Evolutionary conservation across 352 stramenopile species (phyloP).

Genomic region (Globisporangium parvum): DNA sequence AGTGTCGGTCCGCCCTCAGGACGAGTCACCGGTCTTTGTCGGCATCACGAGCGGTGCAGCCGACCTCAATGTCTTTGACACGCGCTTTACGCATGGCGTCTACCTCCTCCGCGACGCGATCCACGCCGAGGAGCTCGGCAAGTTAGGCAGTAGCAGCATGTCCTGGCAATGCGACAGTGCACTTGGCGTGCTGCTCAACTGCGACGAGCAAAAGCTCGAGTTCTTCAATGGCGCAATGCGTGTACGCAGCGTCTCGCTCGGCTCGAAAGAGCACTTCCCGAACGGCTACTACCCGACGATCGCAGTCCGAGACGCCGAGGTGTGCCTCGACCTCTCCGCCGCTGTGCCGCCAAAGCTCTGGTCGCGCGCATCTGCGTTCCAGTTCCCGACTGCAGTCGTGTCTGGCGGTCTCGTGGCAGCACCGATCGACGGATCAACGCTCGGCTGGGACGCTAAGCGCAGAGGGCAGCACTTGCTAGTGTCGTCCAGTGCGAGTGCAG

Average conservation of each 20-base stretch:
- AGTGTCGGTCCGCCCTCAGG: conserved; percentile 43
- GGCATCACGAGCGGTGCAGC: conserved; percentile 42
- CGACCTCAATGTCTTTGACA: conserved; percentile 51
- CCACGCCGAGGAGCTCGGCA: conserved; percentile 12
- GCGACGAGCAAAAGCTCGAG: conserved; percentile 54
- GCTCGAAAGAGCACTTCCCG: conserved; percentile 10
- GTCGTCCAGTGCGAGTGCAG: conserved; percentile 37
- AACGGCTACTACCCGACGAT: conserved; percentile 49
- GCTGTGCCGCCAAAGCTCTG: conserved; percentile 58
- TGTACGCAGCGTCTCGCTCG: conserved; percentile 27
- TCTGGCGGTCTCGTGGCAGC: conserved; percentile 57
- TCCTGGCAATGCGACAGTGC: conserved; percentile 27
- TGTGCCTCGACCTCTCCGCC: conserved; percentile 59
- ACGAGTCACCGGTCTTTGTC: conserved; percentile 61
- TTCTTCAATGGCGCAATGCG: conserved; percentile 42
- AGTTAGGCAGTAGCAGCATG: conserved; percentile 10
- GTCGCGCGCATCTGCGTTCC: conserved; percentile 35
- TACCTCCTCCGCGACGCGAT: conserved; percentile 33
- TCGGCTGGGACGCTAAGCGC: conserved; percentile 56
- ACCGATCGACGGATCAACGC: conserved; percentile 48
- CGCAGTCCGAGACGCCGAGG: conserved; percentile 47
- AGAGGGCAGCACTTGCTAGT: conserved; percentile 51
- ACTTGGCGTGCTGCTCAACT: conserved; percentile 59
- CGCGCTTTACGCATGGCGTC: conserved; percentile 16
- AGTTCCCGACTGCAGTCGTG: conserved; percentile 51